Base-by-base conservation (phyloP, 1,284 basidiomycete species). In the Tilletia caries region DNA sequence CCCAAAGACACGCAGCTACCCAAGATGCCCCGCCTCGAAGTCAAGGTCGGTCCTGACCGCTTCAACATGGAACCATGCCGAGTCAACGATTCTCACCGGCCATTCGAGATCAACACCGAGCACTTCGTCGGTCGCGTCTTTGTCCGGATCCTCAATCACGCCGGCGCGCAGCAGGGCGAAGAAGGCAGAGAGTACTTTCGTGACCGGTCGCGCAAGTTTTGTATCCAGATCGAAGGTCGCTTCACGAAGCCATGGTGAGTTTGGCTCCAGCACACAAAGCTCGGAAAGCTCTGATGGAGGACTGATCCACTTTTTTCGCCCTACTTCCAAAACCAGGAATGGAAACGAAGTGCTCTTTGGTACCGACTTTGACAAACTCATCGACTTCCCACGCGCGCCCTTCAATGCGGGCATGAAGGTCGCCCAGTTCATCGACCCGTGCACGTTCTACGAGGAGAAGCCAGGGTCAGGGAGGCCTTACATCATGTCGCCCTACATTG, bases 381-480 rank as follows among this genome's bases (percentile, higher is more conserved):
- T 82, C 64, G 81, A 82, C 65, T 81, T 82, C 37, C 80, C 80
- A 0, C 71, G 79, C 5, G 77, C 80, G 23, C 80, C 80, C 0
- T 85, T 85, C 74, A 84, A 84, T 46, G 82, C 83, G 5, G 85
- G 85, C n/a, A 84, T 85, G 84, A 72, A 75, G 50, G 80, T 84
- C 6, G 83, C 84, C 27, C 74, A 82, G 50, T 76, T 80, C 74
- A 83, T 85, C 50, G 70, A 70, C 52, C 70, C 70, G 20, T 78
- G 75, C 33, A 81, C 80, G 1, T 77, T 74, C 67, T 82, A 78
- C 65, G 76, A 79, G 48, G 76, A 79, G 67, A 76, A 78, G n/a
- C 84, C 84, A 6, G 79, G 80, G 2, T 80, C 79, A 8, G 81
- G 80, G 0, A 70, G 84, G 1, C 85, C 85, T 0, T 85, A 80